Base-by-base conservation (phyloP, 129 eudicot species). In the Glebionis coronaria region DNA sequence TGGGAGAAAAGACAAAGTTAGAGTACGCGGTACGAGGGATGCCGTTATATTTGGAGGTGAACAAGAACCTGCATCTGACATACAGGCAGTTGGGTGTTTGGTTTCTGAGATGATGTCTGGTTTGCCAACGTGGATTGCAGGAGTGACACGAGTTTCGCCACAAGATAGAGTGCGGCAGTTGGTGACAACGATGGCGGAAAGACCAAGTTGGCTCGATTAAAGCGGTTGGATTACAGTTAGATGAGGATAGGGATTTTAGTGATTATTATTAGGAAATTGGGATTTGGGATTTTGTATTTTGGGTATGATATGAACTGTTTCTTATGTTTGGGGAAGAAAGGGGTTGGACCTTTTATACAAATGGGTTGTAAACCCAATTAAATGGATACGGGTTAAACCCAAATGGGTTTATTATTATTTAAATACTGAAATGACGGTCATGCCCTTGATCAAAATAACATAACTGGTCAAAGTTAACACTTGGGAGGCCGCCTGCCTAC, bases 1-100 rank as follows among this genome's bases (percentile, higher is more conserved):
- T 52, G 44, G 13, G 21, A 7, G 59, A n/a, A 44, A 38, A 9
- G 56, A 14, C 21, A 13, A 52, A 42, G 31, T 50, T 56, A 1
- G 54, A 8, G 2, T 69, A 61, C 12, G 87, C 82, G 12, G 60
- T 88, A 23, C 82, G 89, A 54, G 96, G 96, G 38, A 83, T 90
- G 23, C 94, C 94, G 42, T 9, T 89, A 52, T 83, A 83, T 50
- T 83, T 88, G 97, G 73, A 47, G 90, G 90, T 1, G 84, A 77
- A 12, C 84, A 76, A 13, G 90, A 61, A 13, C 4, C 86, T 11
- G 80, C 88, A 69, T 83, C 96, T 2, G 97, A 91, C 35, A 61
- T n/a, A n/a, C n/a, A n/a, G n/a, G n/a, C n/a, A n/a, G n/a, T n/a
- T n/a, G n/a, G n/a, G n/a, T n/a, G n/a, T 91, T 11, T 91, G 97